Conservation (phyloP, 148 eudicot species). For the Rhododendron griersonianum region DNA sequence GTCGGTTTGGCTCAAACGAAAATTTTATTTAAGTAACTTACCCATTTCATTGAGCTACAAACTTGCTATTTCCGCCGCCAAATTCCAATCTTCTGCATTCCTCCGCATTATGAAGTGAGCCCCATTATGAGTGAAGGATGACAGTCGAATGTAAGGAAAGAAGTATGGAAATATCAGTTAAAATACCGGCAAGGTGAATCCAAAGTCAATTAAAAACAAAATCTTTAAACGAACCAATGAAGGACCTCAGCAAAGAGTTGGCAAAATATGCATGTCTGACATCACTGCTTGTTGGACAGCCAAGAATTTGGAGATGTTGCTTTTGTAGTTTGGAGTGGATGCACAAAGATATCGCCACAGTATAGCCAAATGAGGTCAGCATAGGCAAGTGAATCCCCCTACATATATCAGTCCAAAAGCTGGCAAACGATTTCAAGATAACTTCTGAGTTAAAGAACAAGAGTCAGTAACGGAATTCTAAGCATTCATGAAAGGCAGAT, state of each 20-base stretch:
- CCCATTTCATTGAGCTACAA: background rate
- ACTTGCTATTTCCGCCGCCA: background rate
- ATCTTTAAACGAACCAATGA: background rate
- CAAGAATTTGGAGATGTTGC: background rate
- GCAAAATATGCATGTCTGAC: background rate
- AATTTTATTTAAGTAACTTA: background rate
- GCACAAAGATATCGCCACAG: background rate
- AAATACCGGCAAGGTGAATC: background rate
- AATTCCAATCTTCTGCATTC: background rate
- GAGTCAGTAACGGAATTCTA: background rate
- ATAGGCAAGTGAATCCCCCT: background rate
- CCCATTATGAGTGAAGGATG: background rate
- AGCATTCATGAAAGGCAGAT: background rate
- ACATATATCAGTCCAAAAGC: background rate
- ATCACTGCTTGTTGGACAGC: background rate
- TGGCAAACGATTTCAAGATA: background rate
- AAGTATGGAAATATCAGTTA: background rate
- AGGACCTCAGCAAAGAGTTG: background rate
- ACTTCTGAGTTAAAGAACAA: background rate
- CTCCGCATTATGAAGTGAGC: background rate
- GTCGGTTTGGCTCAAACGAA: background rate
- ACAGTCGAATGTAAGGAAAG: background rate
- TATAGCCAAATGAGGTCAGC: background rate
- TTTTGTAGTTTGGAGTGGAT: background rate
- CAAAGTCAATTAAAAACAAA: background rate